Evolutionary conservation across 2,329 filamentous ascomycete genomes (phyloP), one percentile per base, ranked within the genome.

Genomic region (Verticillium tricorpus): DNA sequence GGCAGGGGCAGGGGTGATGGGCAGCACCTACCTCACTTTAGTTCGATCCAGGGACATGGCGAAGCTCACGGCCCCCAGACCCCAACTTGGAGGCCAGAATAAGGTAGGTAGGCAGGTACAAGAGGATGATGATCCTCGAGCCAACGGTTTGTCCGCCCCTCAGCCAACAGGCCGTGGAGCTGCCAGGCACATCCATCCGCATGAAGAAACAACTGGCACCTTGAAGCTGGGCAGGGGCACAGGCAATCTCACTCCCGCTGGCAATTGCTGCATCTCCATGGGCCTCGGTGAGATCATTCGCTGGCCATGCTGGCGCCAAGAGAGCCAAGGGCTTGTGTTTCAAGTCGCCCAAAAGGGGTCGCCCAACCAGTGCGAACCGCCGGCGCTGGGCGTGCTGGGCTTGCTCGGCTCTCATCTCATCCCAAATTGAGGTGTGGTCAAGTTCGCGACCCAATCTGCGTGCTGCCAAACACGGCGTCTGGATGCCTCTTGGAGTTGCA

Each of bases 361-460:
- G 45, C 22, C 45, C 45, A 52, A 52, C 45, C 45, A 52, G 45
- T 25, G 45, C 34, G 7, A 45, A 34, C 57, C 25, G 57, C 39
- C 39, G 39, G 25, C 55, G 52, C 57, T 60, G 59, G 59, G 34
- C 59, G 58, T 34, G 11, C 60, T 65, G 56, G 64, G 62, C 62
- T 61, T 57, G 62, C 64, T 65, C 60, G 64, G 62, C 62, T 63
- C 59, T 62, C 64, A 65, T 65, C 62, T 64, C 40, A 28, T 54
- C 45, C 54, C 59, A 63, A 62, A 64, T 60, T 55, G 45, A 52
- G 45, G n/a, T 52, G 45, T 19, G 22, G 45, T n/a, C 45, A 22
- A 25, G n/a, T 19, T 19, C n/a, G 45, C 22, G n/a, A 12, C 14
- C 45, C 9, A 52, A 52, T 52, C 45, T 52, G 45, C 11, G 8